phyloP scores from a whole-genome alignment of 139 green algal genomes.

The Chlamydomonas incerta region DNA sequence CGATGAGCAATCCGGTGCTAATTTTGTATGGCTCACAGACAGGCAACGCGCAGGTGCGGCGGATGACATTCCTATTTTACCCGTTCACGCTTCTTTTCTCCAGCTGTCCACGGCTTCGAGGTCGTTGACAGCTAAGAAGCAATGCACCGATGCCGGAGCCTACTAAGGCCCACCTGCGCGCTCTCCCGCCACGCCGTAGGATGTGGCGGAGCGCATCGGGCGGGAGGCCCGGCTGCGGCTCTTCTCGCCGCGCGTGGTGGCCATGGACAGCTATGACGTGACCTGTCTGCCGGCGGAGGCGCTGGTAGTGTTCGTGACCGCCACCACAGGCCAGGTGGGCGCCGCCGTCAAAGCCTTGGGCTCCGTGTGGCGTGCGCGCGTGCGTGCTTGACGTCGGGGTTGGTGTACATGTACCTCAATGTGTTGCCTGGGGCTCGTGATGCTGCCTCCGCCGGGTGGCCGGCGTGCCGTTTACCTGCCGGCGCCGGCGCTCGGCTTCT shows the following conservation, averaged over 20 bases:
- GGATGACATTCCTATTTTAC: not conserved
- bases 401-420: no score
- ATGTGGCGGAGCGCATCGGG: slow-evolving; percentile 91
- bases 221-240: slow-evolving; percentile 73
- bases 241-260: slow-evolving; percentile 61
- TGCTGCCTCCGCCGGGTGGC: no score
- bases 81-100: not conserved
- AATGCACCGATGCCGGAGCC: no score
- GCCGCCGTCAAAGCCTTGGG: no score
- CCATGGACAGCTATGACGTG: slow-evolving; percentile 83
- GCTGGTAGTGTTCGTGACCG: slow-evolving; percentile 78
- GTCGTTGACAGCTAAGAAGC: no score
- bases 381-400: not conserved
- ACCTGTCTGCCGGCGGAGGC: slow-evolving; percentile 68
- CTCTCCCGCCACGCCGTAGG: no score
- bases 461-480: no score
- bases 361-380: not conserved
- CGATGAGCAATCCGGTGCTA: no score
- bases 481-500: no score
- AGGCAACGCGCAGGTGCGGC: slow-evolving; percentile 86
- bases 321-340: slow-evolving; percentile 87
- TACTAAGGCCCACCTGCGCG: no score
- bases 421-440: no score
- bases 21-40: slow-evolving; percentile 89
- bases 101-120: not conserved